phyloP scores from a whole-genome alignment of 2,329 filamentous ascomycete genomes.

The Daldinia sp. region DNA sequence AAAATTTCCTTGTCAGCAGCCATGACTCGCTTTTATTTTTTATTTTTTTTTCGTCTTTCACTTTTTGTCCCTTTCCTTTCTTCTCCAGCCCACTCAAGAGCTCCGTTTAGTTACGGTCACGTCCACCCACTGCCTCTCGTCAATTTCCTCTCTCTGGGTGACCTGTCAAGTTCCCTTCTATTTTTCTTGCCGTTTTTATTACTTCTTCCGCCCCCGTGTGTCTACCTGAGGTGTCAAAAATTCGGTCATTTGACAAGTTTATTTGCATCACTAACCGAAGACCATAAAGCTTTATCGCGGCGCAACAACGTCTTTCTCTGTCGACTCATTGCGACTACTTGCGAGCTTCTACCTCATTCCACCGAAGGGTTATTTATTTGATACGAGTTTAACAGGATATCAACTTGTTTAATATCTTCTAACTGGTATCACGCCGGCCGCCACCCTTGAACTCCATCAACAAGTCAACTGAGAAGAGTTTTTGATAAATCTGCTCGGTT shows the following conservation, averaged over 20 bases:
- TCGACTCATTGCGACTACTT: constrained; percentile 7
- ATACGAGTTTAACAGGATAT: constrained; percentile 15
- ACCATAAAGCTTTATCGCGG: constrained; percentile 21
- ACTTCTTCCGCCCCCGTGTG: constrained; percentile 26
- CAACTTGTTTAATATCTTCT: constrained; percentile 21
- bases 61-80: constrained; percentile 34
- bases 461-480: constrained; percentile 22
- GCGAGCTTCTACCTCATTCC: not conserved
- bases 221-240: constrained; percentile 5
- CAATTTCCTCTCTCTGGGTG: constrained; percentile 45
- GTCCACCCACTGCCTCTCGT: constrained; percentile 44
- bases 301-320: constrained; percentile 17
- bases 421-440: constrained; percentile 5
- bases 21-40: constrained; percentile 24
- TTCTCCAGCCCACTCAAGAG: constrained; percentile 43
- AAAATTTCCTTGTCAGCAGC: constrained; percentile 22
- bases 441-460: constrained; percentile 1
- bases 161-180: constrained; percentile 44
- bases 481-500: constrained; percentile 35
- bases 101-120: constrained; percentile 46
- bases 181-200: constrained; percentile 43
- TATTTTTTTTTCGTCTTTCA: constrained; percentile 16
- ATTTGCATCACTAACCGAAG: constrained; percentile 8
- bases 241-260: constrained; percentile 18
- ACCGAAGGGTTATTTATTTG: constrained; percentile 7